Evolutionary conservation across 2,329 filamentous ascomycete species (phyloP), one percentile per base, ranked within the genome.

Genomic region (Gnomoniopsis smithogilvyi): DNA sequence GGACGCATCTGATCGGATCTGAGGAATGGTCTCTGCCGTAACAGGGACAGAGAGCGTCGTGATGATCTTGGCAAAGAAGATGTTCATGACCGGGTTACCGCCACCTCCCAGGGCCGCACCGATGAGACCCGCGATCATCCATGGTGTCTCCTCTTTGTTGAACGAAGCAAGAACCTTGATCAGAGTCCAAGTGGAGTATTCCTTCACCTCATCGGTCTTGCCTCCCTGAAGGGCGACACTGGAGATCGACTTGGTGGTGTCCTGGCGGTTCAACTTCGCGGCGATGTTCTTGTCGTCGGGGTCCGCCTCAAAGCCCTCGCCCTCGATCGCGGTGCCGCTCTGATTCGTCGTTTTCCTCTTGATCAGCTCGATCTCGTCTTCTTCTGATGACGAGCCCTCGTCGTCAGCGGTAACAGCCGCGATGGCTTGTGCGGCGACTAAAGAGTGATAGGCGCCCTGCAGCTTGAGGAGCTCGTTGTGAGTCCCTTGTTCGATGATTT

Each of bases 11-110:
- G 81, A 78, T 64, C 88, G 84, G 54, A 96, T 80, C 56, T 85
- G 73, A 33, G 70, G 73, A 46, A 78, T 84, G 71, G 80, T 79
- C 38, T 65, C 72, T 17, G 75, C 73, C 26, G 79, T 83, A 21
- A 87, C 65, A 12, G 74, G 72, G 1, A 72, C 75, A 8, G 87
- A 84, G 14, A 95, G 80, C 10, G 86, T 84, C 61, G 85, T 84
- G 72, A 98, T 93, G 59, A 92, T 84, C 73, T 97, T 96, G 67
- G 92, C 89, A 68, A 97, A 96, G 74, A 98, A 89, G 64, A 97
- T 85, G 64, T 89, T 83, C 68, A 73, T 71, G 2, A 64, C 66
- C 11, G 72, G 71, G 60, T 96, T 92, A 54, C 89, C 92, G 61
- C 86, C 88, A 72, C 92, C 93, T 61, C 88, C 90, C 63, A 96